Evolutionary conservation across 768 basidiomycete species (phyloP).

Genomic region (Obba rivulosa): DNA sequence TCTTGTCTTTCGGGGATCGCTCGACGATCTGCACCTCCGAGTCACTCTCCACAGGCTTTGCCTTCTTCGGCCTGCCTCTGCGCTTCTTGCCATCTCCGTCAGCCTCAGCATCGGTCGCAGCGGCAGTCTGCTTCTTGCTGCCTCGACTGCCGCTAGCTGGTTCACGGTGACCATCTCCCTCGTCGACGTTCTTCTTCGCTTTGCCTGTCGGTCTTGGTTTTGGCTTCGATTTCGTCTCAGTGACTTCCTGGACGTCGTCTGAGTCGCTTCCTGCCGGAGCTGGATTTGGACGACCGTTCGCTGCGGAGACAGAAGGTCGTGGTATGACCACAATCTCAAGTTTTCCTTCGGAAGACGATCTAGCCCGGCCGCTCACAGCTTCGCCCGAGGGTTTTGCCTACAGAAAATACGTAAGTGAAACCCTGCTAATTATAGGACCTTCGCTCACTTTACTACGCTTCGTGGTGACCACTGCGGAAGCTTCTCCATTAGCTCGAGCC

Average conservation of each 20-base stretch:
- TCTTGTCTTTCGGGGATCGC: slow-evolving; percentile 11
- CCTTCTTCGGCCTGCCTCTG: slow-evolving; percentile 7
- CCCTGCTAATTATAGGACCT: not conserved
- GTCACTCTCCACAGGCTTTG: slow-evolving; percentile 2
- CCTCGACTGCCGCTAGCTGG: slow-evolving; percentile 2
- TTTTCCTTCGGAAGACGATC: slow-evolving; percentile 20
- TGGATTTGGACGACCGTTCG: slow-evolving; percentile 1
- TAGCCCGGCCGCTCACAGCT: not conserved
- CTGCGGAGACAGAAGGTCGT: slow-evolving; percentile 10
- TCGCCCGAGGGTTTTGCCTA: not conserved
- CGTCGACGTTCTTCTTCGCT: slow-evolving; percentile 1
- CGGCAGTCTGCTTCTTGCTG: slow-evolving; percentile 10
- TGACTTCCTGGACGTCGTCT: not conserved
- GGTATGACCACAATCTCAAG: slow-evolving; percentile 13
- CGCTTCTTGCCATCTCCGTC: slow-evolving; percentile 3
- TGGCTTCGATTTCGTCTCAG: not conserved
- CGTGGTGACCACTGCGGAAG: not conserved
- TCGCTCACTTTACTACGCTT: not conserved
- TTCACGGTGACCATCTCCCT: not conserved
- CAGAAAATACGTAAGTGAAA: not conserved
- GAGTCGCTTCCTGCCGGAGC: not conserved
- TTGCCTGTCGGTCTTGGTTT: not conserved
- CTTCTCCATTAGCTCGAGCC: not conserved
- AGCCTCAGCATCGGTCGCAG: slow-evolving; percentile 19
- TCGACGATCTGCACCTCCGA: slow-evolving; percentile 12